Conservation (phyloP, 108 stramenopile genomes). For the Nitzschia sp. region DNA sequence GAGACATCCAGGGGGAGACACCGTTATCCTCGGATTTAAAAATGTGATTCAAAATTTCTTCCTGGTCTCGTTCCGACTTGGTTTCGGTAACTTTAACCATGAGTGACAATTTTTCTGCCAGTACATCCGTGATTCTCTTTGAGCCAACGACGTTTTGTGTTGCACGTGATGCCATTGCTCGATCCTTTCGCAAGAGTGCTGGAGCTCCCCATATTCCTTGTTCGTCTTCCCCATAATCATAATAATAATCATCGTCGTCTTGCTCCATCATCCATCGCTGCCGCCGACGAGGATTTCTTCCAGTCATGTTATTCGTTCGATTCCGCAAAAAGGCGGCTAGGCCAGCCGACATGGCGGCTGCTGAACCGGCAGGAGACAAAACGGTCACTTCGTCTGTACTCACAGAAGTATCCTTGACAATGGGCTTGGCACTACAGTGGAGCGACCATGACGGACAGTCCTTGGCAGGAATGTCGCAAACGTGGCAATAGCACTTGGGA, state of each 20-base stretch:
- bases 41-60: too few relatives aligned
- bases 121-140: not conserved
- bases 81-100: conserved; percentile 2
- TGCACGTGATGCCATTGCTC: conserved; percentile 15
- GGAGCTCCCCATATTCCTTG: not conserved
- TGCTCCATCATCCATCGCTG: not conserved
- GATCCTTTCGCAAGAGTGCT: not conserved
- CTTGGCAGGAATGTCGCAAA: conserved; percentile 54
- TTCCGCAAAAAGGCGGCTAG: not conserved
- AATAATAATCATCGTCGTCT: not conserved
- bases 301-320: not conserved
- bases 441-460: conserved; percentile 54
- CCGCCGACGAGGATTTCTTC: too few relatives aligned
- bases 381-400: not conserved
- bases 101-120: not conserved
- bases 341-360: not conserved
- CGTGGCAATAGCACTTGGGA: conserved; percentile 68
- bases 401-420: not conserved
- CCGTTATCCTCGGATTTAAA: not conserved
- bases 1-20: not conserved
- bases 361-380: not conserved
- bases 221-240: not conserved
- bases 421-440: conserved; percentile 19
- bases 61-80: conserved; percentile 4
- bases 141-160: conserved; percentile 6